Evolutionary conservation across 2,329 filamentous ascomycete species (phyloP).

Genomic region (Colletotrichum agaves): DNA sequence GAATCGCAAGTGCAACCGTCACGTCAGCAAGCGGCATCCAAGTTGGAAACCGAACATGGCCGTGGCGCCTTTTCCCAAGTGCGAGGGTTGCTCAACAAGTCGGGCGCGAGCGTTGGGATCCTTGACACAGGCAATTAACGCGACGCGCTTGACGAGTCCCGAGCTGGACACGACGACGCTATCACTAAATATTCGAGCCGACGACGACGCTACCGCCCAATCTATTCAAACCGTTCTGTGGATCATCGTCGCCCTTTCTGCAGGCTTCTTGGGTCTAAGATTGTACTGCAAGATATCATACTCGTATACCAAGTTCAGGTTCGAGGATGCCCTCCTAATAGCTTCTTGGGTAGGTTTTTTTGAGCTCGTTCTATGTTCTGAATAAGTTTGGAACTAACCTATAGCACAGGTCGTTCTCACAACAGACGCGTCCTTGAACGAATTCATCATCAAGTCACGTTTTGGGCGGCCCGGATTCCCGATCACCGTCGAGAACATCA

Average conservation of each 20-base stretch:
- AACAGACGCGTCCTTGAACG: conserved; percentile 25
- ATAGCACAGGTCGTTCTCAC: conserved; percentile 10
- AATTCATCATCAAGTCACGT: conserved; percentile 35
- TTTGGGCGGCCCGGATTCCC: conserved; percentile 30
- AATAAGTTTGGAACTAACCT: not conserved
- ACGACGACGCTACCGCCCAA: conserved; percentile 15
- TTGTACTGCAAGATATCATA: conserved; percentile 42
- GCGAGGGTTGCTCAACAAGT: conserved; percentile 23
- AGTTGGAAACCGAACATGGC: conserved; percentile 27
- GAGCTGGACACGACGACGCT: conserved; percentile 23
- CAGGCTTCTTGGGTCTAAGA: conserved; percentile 39
- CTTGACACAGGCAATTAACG: conserved; percentile 8
- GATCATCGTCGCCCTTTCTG: conserved; percentile 39
- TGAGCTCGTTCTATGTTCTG: not conserved
- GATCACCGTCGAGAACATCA: conserved; percentile 11
- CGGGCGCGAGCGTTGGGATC: conserved; percentile 7
- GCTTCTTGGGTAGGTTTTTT: conserved; percentile 39
- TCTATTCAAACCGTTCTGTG: conserved; percentile 35
- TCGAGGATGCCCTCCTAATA: conserved; percentile 43
- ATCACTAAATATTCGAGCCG: conserved; percentile 19
- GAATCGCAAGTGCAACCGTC: conserved; percentile 7
- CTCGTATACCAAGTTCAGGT: conserved; percentile 41
- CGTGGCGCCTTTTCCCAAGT: conserved; percentile 24
- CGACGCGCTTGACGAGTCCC: not conserved
- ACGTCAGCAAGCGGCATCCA: conserved; percentile 7